Base-by-base conservation (phyloP, 2,329 filamentous ascomycete genomes). In the Aureobasidium sp. region DNA sequence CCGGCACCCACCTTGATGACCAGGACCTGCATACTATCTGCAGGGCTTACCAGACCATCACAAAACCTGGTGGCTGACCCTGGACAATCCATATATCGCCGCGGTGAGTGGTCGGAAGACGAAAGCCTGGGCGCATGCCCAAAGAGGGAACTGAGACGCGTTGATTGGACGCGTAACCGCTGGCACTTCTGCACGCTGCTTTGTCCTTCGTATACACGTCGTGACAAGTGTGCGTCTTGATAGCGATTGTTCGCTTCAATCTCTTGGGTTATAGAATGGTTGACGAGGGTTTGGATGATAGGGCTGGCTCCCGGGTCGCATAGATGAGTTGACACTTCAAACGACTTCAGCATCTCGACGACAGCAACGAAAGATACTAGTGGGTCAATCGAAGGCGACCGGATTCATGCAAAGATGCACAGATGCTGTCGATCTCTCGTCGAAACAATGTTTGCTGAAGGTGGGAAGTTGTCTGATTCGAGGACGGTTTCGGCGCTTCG, bases 141-240 rank as follows among this genome's bases (percentile, higher is more conserved):
- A 58, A 49, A 31, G 17, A n/a, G 33, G 54, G 15, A 40, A 13
- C 9, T 31, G 25, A 46, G 21, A 29, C 55, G 55, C 55, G 55
- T 58, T 58, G 55, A 58, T 58, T 58, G 55, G 55, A 19, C 40
- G 55, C 42, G 29, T 58, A 47, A 40, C 55, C 55, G 55, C 55
- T 58, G 43, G 43, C 55, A 58, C 55, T 58, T 38, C 42, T 58
- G 55, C 55, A 58, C 17, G 35, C 49, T 53, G 23, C 21, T 27
- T 40, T 35, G 11, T 8, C n/a, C 51, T 33, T 33, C 25, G 40
- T 27, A n/a, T 54, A 19, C 35, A 55, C 17, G 23, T 15, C 15
- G 35, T 37, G 19, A 23, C 19, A 19, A 31, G n/a, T 43, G n/a
- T 9, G 15, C 27, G 33, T 27, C 2, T 43, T 3, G 35, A 53